A percentile compares a stretch with the other conserved stretches of the same genome.
These are phyloP conservation scores for Trichoderma sp. DNA, from an alignment of 2,329 filamentous ascomycete species.

Conservation along the genomic window DNA sequence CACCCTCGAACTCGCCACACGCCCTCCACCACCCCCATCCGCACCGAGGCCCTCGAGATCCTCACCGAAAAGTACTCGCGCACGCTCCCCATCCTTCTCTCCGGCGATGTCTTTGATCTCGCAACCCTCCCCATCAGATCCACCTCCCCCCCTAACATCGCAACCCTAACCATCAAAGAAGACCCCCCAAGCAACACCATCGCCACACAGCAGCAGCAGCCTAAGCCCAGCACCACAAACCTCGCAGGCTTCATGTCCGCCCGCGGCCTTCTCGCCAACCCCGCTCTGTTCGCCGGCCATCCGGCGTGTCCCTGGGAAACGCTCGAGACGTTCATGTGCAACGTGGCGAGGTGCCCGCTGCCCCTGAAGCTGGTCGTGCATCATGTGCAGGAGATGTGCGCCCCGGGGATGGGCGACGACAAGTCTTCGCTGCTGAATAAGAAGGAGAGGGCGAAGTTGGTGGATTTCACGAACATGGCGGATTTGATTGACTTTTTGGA, in stretches of 20 bases:
- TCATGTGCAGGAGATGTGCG: slow-evolving; percentile 65
- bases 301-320: slow-evolving; percentile 59
- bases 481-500: slow-evolving; percentile 62
- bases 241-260: slow-evolving; percentile 67
- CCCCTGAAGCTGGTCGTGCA: slow-evolving; percentile 63
- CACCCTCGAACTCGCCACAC: slow-evolving; percentile 63
- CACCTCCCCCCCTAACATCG: slow-evolving; percentile 30
- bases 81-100: slow-evolving; percentile 61
- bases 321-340: slow-evolving; percentile 60
- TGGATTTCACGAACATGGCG: slow-evolving; percentile 49
- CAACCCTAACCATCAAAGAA: slow-evolving; percentile 30
- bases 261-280: slow-evolving; percentile 64
- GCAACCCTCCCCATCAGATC: slow-evolving; percentile 44
- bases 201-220: not conserved
- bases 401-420: slow-evolving; percentile 52
- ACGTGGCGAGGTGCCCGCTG: slow-evolving; percentile 54
- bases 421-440: slow-evolving; percentile 53
- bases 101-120: slow-evolving; percentile 66
- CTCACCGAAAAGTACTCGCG: slow-evolving; percentile 51
- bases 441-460: slow-evolving; percentile 51
- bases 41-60: slow-evolving; percentile 56
- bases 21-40: slow-evolving; percentile 58
- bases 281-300: slow-evolving; percentile 59
- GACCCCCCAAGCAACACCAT: not conserved
- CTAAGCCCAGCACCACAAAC: slow-evolving; percentile 42